Evolutionary conservation across 1,284 basidiomycete genomes (phyloP).

Genomic region (Wallemia hederae): DNA sequence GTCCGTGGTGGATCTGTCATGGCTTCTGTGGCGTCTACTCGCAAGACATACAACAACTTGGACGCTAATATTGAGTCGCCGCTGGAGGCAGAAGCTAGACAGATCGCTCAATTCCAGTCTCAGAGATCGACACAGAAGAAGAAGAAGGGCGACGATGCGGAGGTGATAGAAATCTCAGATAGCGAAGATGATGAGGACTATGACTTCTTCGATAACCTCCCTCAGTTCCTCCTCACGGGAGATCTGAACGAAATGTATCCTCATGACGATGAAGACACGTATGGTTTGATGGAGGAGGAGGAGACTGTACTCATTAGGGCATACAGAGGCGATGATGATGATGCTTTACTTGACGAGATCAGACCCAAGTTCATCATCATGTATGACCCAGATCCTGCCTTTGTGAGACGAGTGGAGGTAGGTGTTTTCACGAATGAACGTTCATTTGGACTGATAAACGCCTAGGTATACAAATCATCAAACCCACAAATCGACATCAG

Average conservation of each 20-base stretch:
- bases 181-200: not conserved
- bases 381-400: conserved; percentile 82
- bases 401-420: conserved; percentile 73
- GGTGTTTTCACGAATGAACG: no score
- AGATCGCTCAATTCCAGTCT: conserved; percentile 22
- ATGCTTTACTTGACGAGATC: conserved; percentile 59
- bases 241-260: conserved; percentile 4
- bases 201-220: not conserved
- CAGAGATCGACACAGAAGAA: not conserved
- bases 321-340: conserved; percentile 78
- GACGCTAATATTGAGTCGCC: conserved; percentile 13
- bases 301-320: conserved; percentile 60
- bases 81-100: conserved; percentile 26
- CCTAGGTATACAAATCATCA: conserved; percentile 53
- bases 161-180: not conserved
- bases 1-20: conserved; percentile 12
- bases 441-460: no score
- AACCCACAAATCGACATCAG: conserved; percentile 51
- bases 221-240: conserved; percentile 6
- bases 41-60: conserved; percentile 11
- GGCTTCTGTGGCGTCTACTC: conserved; percentile 6
- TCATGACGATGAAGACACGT: conserved; percentile 35
- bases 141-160: not conserved
- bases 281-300: conserved; percentile 48
- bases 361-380: conserved; percentile 74